Base-by-base conservation (phyloP, 2,329 filamentous ascomycete genomes). In the Chrysoporthe cubensis region DNA sequence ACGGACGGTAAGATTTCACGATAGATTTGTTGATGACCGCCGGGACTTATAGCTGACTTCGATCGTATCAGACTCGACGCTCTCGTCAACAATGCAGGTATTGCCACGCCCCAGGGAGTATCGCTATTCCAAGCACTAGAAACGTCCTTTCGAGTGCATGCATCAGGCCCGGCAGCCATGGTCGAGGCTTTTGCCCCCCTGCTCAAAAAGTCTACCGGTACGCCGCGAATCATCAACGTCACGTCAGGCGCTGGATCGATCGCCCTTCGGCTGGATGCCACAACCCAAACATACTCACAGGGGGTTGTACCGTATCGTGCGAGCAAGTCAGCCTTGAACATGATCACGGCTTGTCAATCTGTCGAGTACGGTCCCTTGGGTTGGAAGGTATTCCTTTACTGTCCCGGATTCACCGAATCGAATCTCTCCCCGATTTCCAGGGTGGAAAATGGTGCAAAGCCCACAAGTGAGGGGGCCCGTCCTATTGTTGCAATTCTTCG, bases 81-180 rank as follows among this genome's bases (percentile, higher is more conserved):
- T 64, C 34, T 64, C 34, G 62, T 64, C 18, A 64, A 64, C 50
- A 66, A 64, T 42, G 62, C 62, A 32, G 62, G 7, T 40, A 56
- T 64, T 3, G 18, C 37, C 40, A 11, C 52, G 5, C 37, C 62
- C 5, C 37, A 8, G 18, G 62, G 50, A 3, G 37, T 43, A 13
- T 44, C 62, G 2, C 18, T 42, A 3, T 44, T 64, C 26, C 26
- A 34, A 21, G 34, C 37, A 11, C 34, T 64, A 5, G 32, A 64
- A 16, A 40, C 6, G 13, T 13, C 46, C 1, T 64, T 64, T 9
- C 48, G n/a, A 18, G 40, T 42, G n/a, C 40, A 64, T n/a, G 62
- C 48, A 8, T 50, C 50, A 14, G 62, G 62, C 37, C 62, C 62
- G 21, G 62, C 62, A 26, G 48, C 52, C 48, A 32, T 56, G 62